These are phyloP conservation scores for Paramarasmius palmivorus DNA, from an alignment of 1,284 basidiomycete species.

Conservation along the genomic window DNA sequence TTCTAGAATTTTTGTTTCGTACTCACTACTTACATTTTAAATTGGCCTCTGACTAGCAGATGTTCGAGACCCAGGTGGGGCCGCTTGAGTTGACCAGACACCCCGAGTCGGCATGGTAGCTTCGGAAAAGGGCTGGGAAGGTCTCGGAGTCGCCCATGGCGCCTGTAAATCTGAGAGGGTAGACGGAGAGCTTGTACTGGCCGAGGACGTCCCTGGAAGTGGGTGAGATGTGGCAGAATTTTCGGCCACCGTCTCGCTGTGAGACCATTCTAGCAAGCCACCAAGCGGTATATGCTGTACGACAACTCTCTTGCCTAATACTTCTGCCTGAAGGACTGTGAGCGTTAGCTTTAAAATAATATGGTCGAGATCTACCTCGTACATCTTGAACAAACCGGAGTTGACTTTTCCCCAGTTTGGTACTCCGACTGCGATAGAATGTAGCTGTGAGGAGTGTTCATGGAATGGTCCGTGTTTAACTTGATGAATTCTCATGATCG, in stretches of 20 bases:
- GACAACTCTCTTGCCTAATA: conserved; percentile 94
- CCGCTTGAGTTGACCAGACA: no score
- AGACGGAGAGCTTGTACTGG: neutral
- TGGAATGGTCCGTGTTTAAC: conserved; percentile 88
- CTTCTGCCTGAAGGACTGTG: conserved; percentile 66
- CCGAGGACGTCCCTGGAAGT: neutral
- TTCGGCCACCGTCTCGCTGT: neutral
- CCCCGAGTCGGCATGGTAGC: no score
- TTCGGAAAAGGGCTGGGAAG: no score
- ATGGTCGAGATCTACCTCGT: conserved; percentile 54
- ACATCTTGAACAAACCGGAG: conserved; percentile 93
- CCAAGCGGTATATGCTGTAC: conserved; percentile 94
- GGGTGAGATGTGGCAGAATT: no score
- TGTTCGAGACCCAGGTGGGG: no score
- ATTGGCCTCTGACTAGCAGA: no score
- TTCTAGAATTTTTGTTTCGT: no score
- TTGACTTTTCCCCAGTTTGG: conserved; percentile 90
- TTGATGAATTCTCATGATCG: conserved; percentile 76
- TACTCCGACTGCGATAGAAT: conserved; percentile 85
- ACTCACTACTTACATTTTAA: no score
- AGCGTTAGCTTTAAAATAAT: neutral
- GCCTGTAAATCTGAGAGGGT: no score
- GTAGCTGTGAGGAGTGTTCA: conserved; percentile 90
- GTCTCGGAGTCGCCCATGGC: no score
- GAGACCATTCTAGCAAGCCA: conserved; percentile 67